Conservation (phyloP, 2,329 filamentous ascomycete genomes). For the Exophiala alcalophila region DNA sequence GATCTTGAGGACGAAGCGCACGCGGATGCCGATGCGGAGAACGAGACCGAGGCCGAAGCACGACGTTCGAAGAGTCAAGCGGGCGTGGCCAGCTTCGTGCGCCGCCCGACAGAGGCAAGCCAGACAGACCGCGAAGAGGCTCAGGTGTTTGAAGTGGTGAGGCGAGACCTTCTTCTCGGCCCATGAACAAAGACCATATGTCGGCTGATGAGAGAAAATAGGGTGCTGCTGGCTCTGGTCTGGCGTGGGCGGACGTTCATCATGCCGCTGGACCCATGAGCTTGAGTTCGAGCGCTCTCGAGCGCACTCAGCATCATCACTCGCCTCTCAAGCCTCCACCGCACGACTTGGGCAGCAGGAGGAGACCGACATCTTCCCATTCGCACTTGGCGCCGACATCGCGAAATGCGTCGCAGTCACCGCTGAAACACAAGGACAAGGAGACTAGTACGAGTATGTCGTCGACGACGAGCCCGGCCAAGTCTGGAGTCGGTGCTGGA, state of each 20-base stretch:
- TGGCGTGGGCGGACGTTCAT: background rate
- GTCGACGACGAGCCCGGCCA: conserved; percentile 16
- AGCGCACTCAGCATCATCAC: conserved; percentile 5
- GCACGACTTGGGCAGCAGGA: no score
- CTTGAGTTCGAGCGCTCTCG: no score
- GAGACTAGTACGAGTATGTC: conserved; percentile 1
- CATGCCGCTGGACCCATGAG: no score
- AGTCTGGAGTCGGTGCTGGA: conserved; percentile 2
- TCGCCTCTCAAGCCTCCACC: conserved; percentile 1
- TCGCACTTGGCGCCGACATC: conserved; percentile 2
- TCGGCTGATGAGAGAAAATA: conserved; percentile 11
- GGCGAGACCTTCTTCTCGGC: conserved; percentile 46
- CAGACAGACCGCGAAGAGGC: conserved; percentile 38
- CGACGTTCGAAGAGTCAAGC: conserved; percentile 5
- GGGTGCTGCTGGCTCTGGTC: conserved; percentile 10
- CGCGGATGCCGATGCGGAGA: conserved; percentile 16
- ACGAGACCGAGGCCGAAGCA: conserved; percentile 10
- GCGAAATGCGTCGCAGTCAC: conserved; percentile 18
- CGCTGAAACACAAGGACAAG: conserved; percentile 13
- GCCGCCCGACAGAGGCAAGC: conserved; percentile 16
- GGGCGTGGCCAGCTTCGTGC: conserved; percentile 23
- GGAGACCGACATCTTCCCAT: conserved; percentile 3
- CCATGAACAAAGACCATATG: conserved; percentile 34
- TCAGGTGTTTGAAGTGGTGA: conserved; percentile 48
- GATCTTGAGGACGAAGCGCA: conserved; percentile 5